Conservation (phyloP, 495 filamentous ascomycete species). For the Cetradonia linearis region DNA sequence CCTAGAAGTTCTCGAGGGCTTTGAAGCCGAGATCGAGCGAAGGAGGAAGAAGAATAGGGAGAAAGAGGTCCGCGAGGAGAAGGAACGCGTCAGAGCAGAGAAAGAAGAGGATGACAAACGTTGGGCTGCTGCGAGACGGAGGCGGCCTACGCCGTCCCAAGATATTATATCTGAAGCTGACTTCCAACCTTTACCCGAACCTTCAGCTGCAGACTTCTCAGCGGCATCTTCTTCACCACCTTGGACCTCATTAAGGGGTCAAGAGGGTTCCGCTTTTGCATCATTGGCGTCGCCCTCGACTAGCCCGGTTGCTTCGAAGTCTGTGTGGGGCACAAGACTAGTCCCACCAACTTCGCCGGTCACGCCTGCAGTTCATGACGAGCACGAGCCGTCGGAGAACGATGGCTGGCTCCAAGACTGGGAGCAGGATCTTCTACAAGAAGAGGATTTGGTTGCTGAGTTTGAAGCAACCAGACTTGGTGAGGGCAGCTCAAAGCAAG, state of each 20-base stretch:
- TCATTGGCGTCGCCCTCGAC: conserved; percentile 64
- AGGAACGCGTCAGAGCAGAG: conserved; percentile 79
- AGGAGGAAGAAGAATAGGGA: conserved; percentile 71
- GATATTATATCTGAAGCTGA: conserved; percentile 43
- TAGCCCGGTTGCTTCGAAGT: conserved; percentile 62
- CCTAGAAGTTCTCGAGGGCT: conserved; percentile 61
- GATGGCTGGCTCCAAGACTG: conserved; percentile 80
- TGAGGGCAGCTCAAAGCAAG: conserved; percentile 28
- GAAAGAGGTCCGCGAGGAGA: conserved; percentile 82
- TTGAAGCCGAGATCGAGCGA: conserved; percentile 65
- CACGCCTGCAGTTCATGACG: conserved; percentile 31
- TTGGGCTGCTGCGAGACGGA: conserved; percentile 45
- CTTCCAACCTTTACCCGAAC: conserved; percentile 54
- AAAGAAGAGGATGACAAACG: conserved; percentile 61
- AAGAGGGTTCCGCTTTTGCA: conserved; percentile 47
- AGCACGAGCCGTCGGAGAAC: conserved; percentile 33
- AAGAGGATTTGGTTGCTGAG: conserved; percentile 36
- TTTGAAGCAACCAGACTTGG: conserved; percentile 32
- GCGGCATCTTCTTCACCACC: conserved; percentile 47
- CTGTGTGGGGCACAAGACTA: conserved; percentile 77
- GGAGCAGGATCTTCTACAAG: conserved; percentile 56
- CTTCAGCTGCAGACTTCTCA: conserved; percentile 34
- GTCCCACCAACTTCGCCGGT: conserved; percentile 44
- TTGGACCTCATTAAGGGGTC: conserved; percentile 36
- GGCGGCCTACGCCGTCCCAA: conserved; percentile 34